These are phyloP conservation scores for Metahyphopichia silvanorum DNA, from an alignment of 805 yeast species.

Conservation along the genomic window DNA sequence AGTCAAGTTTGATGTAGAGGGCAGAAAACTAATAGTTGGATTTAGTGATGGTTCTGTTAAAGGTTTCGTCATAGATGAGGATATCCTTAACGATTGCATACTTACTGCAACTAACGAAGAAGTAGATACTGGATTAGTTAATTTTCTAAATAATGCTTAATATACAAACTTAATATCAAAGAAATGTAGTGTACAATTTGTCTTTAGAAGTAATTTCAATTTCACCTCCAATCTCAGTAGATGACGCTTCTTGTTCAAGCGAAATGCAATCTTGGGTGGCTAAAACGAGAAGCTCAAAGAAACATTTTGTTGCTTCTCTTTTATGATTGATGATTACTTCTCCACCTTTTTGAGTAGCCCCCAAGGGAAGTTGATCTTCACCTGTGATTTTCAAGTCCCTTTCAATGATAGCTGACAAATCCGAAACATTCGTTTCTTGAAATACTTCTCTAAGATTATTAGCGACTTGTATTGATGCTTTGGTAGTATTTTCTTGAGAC, in stretches of 20 bases:
- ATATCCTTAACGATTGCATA: constrained; percentile 2
- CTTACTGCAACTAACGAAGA: too few relatives aligned
- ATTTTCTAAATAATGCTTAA: constrained; percentile 5
- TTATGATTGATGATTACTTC: constrained; percentile 32
- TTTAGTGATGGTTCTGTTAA: constrained; percentile 16
- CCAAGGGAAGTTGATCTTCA: constrained; percentile 17
- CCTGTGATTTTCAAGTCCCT: constrained; percentile 24
- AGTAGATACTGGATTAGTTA: background rate
- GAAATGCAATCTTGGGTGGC: constrained; percentile 73
- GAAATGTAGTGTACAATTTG: constrained; percentile 24
- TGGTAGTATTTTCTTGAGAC: constrained; percentile 32
- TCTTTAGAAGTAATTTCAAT: constrained; percentile 51
- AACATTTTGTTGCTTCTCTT: constrained; percentile 65
- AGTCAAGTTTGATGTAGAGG: constrained; percentile 13
- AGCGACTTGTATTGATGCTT: constrained; percentile 55
- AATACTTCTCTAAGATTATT: constrained; percentile 37
- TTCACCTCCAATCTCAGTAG: constrained; percentile 48
- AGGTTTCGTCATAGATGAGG: constrained; percentile 10
- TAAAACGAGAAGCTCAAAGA: constrained; percentile 78
- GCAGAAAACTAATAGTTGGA: constrained; percentile 17
- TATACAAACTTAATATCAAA: constrained; percentile 3
- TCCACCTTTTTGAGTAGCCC: constrained; percentile 9
- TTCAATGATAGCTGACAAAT: constrained; percentile 39
- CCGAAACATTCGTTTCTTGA: constrained; percentile 15
- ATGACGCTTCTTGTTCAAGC: constrained; percentile 51